phyloP scores from a whole-genome alignment of 2,329 filamentous ascomycete species.

The Fusarium stilboides region DNA sequence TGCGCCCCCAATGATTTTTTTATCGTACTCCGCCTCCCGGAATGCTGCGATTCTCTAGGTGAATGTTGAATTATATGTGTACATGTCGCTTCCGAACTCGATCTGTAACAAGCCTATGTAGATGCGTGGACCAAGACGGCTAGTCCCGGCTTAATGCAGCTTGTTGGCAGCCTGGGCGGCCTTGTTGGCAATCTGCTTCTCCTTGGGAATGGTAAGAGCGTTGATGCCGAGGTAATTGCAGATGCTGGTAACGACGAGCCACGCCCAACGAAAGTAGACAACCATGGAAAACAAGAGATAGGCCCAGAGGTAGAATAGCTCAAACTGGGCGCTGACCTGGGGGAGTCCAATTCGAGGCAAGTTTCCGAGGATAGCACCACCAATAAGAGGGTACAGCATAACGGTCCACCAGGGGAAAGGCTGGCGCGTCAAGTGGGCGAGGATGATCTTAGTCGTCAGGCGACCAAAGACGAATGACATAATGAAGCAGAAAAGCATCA shows the following conservation, averaged over 20 bases:
- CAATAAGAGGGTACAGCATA: conserved; percentile 88
- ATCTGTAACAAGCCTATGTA: background rate
- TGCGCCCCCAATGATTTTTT: conserved; percentile 31
- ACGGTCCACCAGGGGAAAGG: conserved; percentile 98
- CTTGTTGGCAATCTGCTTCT: conserved; percentile 72
- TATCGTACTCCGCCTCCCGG: conserved; percentile 26
- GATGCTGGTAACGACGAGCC: conserved; percentile 90
- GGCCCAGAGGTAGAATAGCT: conserved; percentile 85
- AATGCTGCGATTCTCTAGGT: conserved; percentile 38
- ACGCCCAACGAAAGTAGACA: conserved; percentile 95
- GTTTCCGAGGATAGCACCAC: conserved; percentile 87
- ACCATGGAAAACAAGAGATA: conserved; percentile 88
- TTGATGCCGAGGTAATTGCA: conserved; percentile 95
- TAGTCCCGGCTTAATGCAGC: conserved; percentile 48
- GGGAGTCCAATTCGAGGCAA: conserved; percentile 82
- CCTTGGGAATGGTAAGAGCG: conserved; percentile 85
- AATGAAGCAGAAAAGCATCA: conserved; percentile 92
- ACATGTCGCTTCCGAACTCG: conserved; percentile 13
- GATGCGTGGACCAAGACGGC: background rate
- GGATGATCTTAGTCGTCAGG: conserved; percentile 99
- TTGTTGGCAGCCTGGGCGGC: conserved; percentile 58
- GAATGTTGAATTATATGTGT: conserved; percentile 34
- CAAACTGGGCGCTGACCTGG: conserved; percentile 74
- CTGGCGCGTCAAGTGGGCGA: conserved; percentile 92
- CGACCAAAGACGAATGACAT: conserved; percentile 98